Conservation (phyloP, 371 early-diverging fungal genomes). For the Zopfochytrium polystomum region DNA sequence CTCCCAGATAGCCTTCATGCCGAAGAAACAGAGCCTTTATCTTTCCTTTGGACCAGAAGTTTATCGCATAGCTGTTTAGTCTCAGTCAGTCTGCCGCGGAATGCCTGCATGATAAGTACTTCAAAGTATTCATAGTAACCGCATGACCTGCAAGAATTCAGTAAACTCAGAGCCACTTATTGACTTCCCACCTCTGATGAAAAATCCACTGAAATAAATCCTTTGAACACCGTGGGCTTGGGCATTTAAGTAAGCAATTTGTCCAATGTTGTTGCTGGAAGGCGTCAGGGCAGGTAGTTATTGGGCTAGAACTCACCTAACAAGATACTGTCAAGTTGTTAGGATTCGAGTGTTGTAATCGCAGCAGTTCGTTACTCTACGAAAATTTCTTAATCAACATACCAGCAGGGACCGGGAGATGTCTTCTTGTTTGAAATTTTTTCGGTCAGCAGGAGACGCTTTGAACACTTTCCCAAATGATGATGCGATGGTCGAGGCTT, state of each 20-base stretch:
- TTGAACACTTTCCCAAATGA: constrained; percentile 95
- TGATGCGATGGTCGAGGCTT: constrained; percentile 88
- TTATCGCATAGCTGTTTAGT: constrained; percentile 71
- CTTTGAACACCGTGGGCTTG: constrained; percentile 80
- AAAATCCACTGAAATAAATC: constrained; percentile 96
- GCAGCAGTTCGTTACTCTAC: not conserved
- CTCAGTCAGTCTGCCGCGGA: not conserved
- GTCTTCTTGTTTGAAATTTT: constrained; percentile 78
- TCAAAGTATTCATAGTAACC: constrained; percentile 94
- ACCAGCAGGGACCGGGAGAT: constrained; percentile 82
- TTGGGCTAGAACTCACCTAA: not conserved
- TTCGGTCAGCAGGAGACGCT: constrained; percentile 60
- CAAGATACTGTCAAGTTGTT: not conserved
- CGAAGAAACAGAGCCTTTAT: constrained; percentile 92
- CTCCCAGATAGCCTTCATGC: constrained; percentile 96
- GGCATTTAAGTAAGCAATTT: constrained; percentile 95
- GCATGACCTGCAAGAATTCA: constrained; percentile 63
- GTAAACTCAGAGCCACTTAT: constrained; percentile 2
- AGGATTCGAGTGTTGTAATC: no score
- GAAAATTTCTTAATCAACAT: constrained; percentile 1
- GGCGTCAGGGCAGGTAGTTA: constrained; percentile 74
- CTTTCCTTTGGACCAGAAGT: constrained; percentile 94
- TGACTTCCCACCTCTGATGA: constrained; percentile 81
- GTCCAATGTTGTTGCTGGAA: constrained; percentile 97
- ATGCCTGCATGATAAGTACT: constrained; percentile 30